phyloP scores from a whole-genome alignment of 345 rosid genomes.

The Salix brachista region DNA sequence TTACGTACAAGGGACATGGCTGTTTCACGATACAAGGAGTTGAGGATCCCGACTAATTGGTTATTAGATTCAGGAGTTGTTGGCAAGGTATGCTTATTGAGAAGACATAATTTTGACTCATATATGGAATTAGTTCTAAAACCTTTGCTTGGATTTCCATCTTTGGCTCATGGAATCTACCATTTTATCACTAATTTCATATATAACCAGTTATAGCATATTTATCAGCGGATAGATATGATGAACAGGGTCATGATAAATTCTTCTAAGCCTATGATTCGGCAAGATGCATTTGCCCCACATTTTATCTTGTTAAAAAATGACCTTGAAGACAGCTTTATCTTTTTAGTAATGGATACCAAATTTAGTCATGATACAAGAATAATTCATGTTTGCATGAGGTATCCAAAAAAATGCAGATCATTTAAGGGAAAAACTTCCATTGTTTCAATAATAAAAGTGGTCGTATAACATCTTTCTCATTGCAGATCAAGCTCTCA shows the following conservation, averaged over 20 bases:
- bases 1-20: slow-evolving; percentile 98
- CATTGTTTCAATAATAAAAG: background rate
- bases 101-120: background rate
- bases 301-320: background rate
- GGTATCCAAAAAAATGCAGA: background rate
- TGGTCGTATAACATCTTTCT: background rate
- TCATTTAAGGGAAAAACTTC: background rate
- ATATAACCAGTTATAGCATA: background rate
- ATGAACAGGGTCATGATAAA: background rate
- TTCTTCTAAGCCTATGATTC: background rate
- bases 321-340: background rate
- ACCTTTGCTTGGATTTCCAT: background rate
- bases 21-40: slow-evolving; percentile 71
- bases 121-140: background rate
- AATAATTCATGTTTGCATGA: background rate
- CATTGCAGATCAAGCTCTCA: slow-evolving; percentile 82
- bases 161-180: background rate
- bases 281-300: background rate
- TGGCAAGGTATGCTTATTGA: slow-evolving; percentile 62
- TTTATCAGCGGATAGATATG: background rate
- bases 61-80: slow-evolving; percentile 78
- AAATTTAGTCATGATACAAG: background rate
- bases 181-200: background rate
- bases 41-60: slow-evolving; percentile 89
- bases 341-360: background rate